These are phyloP conservation scores for Saururus chinensis DNA, from an alignment of 164 flowering plant species.

Conservation along the genomic window DNA sequence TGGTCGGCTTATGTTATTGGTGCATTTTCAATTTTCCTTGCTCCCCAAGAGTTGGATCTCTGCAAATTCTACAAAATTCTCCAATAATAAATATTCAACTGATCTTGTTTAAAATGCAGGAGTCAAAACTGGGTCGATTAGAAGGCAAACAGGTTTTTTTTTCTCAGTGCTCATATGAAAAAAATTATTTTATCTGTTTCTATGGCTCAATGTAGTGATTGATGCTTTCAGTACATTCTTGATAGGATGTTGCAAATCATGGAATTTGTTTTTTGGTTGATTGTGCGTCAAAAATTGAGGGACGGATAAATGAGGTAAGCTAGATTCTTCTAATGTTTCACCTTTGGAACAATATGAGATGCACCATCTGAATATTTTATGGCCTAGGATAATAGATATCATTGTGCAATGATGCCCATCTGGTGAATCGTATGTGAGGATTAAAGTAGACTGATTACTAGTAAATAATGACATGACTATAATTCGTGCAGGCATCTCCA, in stretches of 20 bases:
- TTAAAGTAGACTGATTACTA: background rate
- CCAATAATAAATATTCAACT: background rate
- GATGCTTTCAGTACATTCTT: background rate
- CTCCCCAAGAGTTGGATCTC: background rate
- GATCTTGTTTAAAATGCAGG: constrained; percentile 24
- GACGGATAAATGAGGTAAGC: background rate
- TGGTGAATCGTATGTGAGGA: background rate
- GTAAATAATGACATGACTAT: constrained; percentile 13
- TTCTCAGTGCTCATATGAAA: background rate
- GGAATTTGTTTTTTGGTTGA: constrained; percentile 39
- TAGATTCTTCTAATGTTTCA: background rate
- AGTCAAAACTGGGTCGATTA: constrained; percentile 41
- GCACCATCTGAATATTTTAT: no score
- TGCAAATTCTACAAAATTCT: background rate
- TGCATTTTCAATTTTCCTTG: no score
- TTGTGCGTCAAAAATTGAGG: background rate
- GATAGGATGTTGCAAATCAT: constrained; percentile 30
- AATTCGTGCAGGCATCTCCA: constrained; percentile 35
- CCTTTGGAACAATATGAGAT: no score
- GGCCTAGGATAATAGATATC: no score
- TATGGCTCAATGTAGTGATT: background rate
- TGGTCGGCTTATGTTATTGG: background rate
- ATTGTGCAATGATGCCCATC: no score
- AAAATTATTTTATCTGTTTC: no score
- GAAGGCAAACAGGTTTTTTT: constrained; percentile 64